Percentiles rank a stretch among this genome's conserved stretches.
phyloP scores from a whole-genome alignment of 2,329 filamentous ascomycete species.

The Neophaeococcomyces mojaviensis region DNA sequence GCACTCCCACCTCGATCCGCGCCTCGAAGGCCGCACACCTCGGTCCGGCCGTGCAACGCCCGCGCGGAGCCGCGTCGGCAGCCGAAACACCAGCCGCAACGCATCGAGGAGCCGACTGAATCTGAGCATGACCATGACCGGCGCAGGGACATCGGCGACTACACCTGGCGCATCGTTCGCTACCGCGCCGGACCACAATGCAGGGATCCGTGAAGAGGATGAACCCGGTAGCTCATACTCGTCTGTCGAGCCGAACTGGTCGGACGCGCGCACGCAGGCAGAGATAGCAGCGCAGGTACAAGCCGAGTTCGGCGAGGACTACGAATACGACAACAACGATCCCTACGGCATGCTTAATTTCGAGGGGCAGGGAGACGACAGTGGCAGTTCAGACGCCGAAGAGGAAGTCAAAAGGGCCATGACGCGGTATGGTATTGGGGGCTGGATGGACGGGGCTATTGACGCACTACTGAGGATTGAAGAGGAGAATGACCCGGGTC shows the following conservation, averaged over 20 bases:
- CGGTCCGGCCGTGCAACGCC: conserved; percentile 21
- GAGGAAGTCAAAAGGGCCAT: conserved; percentile 45
- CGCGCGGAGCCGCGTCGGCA: conserved; percentile 23
- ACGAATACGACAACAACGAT: conserved; percentile 17
- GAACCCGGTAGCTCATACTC: conserved; percentile 14
- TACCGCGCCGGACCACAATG: background rate
- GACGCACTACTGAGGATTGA: conserved; percentile 30
- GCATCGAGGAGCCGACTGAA: background rate
- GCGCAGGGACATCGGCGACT: background rate
- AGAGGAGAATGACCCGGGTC: conserved; percentile 3
- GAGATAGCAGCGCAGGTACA: conserved; percentile 20
- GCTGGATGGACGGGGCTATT: conserved; percentile 51
- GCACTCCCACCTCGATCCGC: conserved; percentile 27
- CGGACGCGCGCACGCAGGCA: conserved; percentile 20
- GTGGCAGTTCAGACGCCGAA: conserved; percentile 42
- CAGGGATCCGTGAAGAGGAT: conserved; percentile 16
- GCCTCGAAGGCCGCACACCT: conserved; percentile 12
- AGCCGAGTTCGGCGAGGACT: conserved; percentile 15
- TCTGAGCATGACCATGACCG: background rate
- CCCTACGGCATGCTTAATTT: conserved; percentile 23
- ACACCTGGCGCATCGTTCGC: conserved; percentile 1
- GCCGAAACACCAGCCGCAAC: conserved; percentile 11
- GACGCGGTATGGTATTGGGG: conserved; percentile 49
- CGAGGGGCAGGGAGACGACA: conserved; percentile 26
- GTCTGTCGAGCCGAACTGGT: conserved; percentile 19